Base-by-base conservation (phyloP, 805 yeast genomes). In the Grigorovia jiainica region DNA sequence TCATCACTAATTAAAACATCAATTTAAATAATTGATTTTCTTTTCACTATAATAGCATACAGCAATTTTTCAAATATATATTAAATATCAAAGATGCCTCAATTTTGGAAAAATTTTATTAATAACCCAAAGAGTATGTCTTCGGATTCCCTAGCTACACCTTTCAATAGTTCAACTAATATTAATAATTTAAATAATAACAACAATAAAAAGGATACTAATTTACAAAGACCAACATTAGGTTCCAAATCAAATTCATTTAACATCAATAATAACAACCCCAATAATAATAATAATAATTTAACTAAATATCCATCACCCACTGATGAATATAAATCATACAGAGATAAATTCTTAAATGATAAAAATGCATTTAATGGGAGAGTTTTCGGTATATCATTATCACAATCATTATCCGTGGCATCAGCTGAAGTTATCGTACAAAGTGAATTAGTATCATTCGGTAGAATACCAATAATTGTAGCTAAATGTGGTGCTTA, bases 401-500 rank as follows among this genome's bases (percentile, higher is more conserved):
- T 92, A 27, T 75, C 73, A 9, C 72, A 73, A 21, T 85, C 95
- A 13, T 71, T 90, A 38, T 63, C 71, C 27, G 73, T 79, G 45
- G 95, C 65, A n/a, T 54, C 60, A 40, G 65, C 97, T 0, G 79
- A 79, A 44, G 95, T 89, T 15, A 72, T 53, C 57, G 70, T 52
- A 61, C 75, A 36, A 76, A 77, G 58, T 47, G 80, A 79, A 21
- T 75, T 79, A 44, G 75, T 83, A 25, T 78, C 80, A 39, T 92
- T 86, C 58, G 98, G 97, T 18, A 70, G 79, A 41, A 85, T 92
- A 16, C 99, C 99, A 0, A 74, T 87, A 15, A 82, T 92, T 11
- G 94, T 92, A n/a, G 97, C 97, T 13, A 83, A 87, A 51, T 90
- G 98, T 65, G 97, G 97, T 1, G 79, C 84, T 0, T 89, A 65